phyloP scores from a whole-genome alignment of 116 monocot genomes.

The Dioscorea cayenensis region DNA sequence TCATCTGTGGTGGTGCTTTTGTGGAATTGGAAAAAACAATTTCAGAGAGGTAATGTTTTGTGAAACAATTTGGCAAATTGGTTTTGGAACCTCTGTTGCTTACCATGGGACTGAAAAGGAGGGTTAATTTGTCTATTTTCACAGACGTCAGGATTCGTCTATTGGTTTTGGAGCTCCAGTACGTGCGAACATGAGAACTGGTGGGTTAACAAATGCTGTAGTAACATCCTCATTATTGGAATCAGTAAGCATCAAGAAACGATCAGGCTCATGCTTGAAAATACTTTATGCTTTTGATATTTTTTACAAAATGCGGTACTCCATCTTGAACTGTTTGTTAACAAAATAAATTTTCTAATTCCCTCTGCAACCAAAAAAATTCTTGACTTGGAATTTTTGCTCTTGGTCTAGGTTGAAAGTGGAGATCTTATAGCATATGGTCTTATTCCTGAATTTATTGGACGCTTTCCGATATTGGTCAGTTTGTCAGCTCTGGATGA shows the following conservation, averaged over 20 bases:
- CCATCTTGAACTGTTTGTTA: too few relatives aligned
- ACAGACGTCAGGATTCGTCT: constrained; percentile 97
- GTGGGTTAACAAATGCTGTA: constrained; percentile 65
- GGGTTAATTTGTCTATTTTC: constrained; percentile 14
- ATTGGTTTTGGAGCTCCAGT: constrained; percentile 99
- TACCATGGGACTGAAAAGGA: not conserved
- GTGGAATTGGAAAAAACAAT: constrained; percentile 95
- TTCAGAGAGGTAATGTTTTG: constrained; percentile 77
- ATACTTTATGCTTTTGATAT: too few relatives aligned
- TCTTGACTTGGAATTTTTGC: constrained; percentile 64
- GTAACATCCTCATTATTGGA: constrained; percentile 94
- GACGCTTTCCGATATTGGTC: constrained; percentile 88
- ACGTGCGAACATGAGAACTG: constrained; percentile 84
- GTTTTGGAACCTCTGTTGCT: not conserved
- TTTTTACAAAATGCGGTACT: too few relatives aligned
- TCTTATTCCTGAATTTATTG: constrained; percentile 99
- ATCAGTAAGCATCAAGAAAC: constrained; percentile 49
- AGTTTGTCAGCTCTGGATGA: constrained; percentile 84
- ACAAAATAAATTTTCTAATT: not conserved
- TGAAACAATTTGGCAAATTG: not conserved
- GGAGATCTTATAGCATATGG: constrained; percentile 93
- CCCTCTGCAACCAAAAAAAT: constrained; percentile 68
- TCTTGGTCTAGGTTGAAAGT: constrained; percentile 72
- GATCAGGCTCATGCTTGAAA: not conserved
- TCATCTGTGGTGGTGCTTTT: constrained; percentile 99